Evolutionary conservation across 2,329 filamentous ascomycete species (phyloP).

Genomic region (Talaromyces sp.): DNA sequence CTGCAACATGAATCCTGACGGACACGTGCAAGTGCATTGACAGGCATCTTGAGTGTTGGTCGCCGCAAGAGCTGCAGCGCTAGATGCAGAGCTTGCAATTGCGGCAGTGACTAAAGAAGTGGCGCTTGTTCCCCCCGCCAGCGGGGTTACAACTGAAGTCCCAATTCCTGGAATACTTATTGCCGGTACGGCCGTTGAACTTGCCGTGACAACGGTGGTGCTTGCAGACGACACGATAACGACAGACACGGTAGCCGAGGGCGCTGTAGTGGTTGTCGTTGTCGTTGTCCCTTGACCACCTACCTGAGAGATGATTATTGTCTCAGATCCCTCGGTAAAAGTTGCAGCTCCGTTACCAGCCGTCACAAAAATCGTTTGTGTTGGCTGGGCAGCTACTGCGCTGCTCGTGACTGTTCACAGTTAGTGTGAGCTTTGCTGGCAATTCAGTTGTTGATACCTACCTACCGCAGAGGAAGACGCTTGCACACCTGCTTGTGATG

Average conservation of each 20-base stretch:
- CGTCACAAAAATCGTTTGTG: background rate
- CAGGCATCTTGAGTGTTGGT: background rate
- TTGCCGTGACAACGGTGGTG: background rate
- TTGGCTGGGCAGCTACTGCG: background rate
- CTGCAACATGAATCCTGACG: background rate
- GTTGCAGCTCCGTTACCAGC: background rate
- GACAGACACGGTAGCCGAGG: conserved; percentile 1
- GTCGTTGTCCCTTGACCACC: background rate
- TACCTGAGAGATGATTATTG: conserved; percentile 1
- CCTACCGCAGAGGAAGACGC: background rate
- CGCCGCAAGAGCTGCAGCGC: background rate
- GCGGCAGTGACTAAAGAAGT: conserved; percentile 5
- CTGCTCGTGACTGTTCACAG: background rate
- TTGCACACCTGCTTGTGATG: background rate
- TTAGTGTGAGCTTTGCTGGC: background rate
- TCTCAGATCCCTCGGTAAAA: background rate
- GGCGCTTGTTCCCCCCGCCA: background rate
- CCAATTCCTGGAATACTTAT: background rate
- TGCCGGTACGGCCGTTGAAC: background rate
- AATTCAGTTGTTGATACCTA: background rate
- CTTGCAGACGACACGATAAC: conserved; percentile 3
- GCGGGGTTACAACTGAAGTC: background rate
- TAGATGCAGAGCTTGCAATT: background rate
- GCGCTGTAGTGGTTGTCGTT: background rate
- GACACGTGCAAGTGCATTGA: conserved; percentile 13